A percentile compares a stretch with the other conserved stretches of the same genome.
phyloP scores from a whole-genome alignment of 257 asterid species.

The Pogostemon cablin region DNA sequence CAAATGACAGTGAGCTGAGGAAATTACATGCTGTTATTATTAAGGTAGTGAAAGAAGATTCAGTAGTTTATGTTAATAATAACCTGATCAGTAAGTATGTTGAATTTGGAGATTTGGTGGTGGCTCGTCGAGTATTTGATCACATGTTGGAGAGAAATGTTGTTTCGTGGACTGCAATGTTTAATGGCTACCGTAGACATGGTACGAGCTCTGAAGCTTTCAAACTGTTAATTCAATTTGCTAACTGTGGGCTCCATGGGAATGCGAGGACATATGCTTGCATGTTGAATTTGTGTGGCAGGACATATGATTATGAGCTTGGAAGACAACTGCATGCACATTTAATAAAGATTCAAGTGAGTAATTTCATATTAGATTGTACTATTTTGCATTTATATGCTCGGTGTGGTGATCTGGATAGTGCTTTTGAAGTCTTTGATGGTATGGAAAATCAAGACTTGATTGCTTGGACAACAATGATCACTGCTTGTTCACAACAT shows the following conservation, averaged over 20 bases:
- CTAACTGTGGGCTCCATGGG: constrained; percentile 49
- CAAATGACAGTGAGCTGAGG: constrained; percentile 44
- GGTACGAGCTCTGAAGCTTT: constrained; percentile 56
- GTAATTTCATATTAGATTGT: constrained; percentile 63
- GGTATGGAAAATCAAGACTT: constrained; percentile 61
- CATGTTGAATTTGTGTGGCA: constrained; percentile 59
- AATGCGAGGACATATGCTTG: constrained; percentile 78
- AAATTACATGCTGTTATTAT: constrained; percentile 51
- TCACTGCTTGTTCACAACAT: constrained; percentile 79
- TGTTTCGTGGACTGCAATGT: constrained; percentile 96
- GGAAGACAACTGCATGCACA: constrained; percentile 81
- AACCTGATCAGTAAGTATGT: constrained; percentile 63
- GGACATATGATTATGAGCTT: constrained; percentile 52
- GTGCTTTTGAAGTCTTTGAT: constrained; percentile 61
- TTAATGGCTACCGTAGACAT: constrained; percentile 72
- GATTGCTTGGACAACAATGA: constrained; percentile 85
- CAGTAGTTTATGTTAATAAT: constrained; percentile 47
- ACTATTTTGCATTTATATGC: constrained; percentile 68
- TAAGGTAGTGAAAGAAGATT: constrained; percentile 41
- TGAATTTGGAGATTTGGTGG: constrained; percentile 53
- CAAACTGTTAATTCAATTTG: constrained; percentile 55
- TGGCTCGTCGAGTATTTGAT: constrained; percentile 77
- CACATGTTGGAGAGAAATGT: constrained; percentile 66
- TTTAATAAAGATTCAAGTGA: constrained; percentile 53
- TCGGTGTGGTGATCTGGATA: constrained; percentile 63